Evolutionary conservation across 805 yeast species (phyloP).

Genomic region (Sungouiozyma ichnusensis): DNA sequence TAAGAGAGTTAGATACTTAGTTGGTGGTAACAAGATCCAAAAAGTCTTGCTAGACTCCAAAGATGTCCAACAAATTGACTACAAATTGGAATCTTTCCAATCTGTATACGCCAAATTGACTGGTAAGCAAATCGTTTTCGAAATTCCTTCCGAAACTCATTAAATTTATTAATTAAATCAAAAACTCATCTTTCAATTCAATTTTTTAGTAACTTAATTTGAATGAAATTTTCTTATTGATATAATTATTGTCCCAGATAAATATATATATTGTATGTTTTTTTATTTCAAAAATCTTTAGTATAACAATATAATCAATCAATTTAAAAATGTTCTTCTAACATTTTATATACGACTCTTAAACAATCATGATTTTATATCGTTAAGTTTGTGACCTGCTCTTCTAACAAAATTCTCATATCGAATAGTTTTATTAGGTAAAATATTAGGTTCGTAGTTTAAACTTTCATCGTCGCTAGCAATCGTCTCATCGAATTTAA

Average conservation of each 20-base stretch:
- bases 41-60: conserved; percentile 96
- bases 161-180: conserved; percentile 11
- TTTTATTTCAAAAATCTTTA: background rate
- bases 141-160: conserved; percentile 54
- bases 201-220: conserved; percentile 3
- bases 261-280: background rate
- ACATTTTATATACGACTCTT: too few relatives aligned
- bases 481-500: background rate
- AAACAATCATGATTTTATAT: background rate
- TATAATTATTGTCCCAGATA: conserved; percentile 3
- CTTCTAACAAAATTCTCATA: conserved; percentile 16
- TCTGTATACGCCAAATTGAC: conserved; percentile 96
- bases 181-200: background rate
- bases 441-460: too few relatives aligned
- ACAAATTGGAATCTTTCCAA: conserved; percentile 99
- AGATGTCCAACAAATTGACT: conserved; percentile 93
- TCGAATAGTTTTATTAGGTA: conserved; percentile 5
- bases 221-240: conserved; percentile 6
- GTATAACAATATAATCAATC: background rate
- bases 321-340: too few relatives aligned
- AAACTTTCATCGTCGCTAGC: background rate
- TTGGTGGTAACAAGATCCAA: conserved; percentile 97
- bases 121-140: conserved; percentile 98
- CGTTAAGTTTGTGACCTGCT: conserved; percentile 5
- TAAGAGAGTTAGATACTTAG: conserved; percentile 98